phyloP scores from a whole-genome alignment of 805 yeast genomes.

The Myxozyma neotropica region DNA sequence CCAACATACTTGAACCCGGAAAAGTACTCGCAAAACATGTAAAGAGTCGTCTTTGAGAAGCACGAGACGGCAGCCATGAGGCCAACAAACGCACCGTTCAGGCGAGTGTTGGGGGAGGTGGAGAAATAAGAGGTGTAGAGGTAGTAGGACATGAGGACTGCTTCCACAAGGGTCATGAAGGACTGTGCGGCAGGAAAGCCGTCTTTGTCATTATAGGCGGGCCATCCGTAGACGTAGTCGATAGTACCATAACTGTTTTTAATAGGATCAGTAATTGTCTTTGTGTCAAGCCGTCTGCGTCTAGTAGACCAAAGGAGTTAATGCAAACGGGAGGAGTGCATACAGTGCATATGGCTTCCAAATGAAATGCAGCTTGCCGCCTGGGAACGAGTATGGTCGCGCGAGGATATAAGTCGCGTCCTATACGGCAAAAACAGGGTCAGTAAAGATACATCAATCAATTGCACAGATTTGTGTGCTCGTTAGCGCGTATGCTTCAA shows the following conservation, averaged over 20 bases:
- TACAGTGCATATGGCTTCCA: conserved; percentile 34
- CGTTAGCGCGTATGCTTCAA: neutral
- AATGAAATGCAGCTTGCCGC: conserved; percentile 28
- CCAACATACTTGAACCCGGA: conserved; percentile 32
- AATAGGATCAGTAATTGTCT: neutral
- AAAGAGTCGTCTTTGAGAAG: conserved; percentile 32
- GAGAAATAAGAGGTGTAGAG: conserved; percentile 13
- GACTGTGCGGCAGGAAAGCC: conserved; percentile 32
- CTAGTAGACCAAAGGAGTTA: neutral
- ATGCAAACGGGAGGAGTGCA: neutral
- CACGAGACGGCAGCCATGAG: conserved; percentile 24
- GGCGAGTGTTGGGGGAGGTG: conserved; percentile 5
- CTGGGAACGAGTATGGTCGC: conserved; percentile 33
- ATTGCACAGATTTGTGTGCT: neutral
- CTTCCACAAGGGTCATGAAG: conserved; percentile 26
- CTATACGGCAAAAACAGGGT: neutral
- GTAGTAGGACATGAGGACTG: conserved; percentile 12
- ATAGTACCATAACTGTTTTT: conserved; percentile 20
- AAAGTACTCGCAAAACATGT: conserved; percentile 24
- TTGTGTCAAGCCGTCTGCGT: no score
- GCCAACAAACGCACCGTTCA: conserved; percentile 26
- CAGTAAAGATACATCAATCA: neutral
- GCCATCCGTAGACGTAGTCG: conserved; percentile 31
- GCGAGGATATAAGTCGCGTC: conserved; percentile 27
- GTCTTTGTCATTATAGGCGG: conserved; percentile 24